These are phyloP conservation scores for Arxiozyma telluris DNA, from an alignment of 1,139 yeast genomes.

Conservation along the genomic window DNA sequence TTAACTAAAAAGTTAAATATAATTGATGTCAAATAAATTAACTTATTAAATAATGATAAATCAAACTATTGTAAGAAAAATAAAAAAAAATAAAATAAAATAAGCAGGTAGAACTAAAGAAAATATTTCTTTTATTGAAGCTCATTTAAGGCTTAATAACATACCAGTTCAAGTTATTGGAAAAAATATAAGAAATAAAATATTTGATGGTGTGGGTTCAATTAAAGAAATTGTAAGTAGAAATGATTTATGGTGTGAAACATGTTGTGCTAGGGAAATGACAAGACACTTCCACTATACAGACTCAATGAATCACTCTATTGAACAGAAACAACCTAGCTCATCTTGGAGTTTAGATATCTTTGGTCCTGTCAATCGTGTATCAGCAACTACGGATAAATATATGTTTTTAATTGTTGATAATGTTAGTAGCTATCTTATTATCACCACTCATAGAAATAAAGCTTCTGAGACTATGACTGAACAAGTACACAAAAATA, in stretches of 20 bases:
- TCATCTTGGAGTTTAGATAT: conserved; percentile 5
- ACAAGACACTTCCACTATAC: conserved; percentile 2
- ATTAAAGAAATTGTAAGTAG: not conserved
- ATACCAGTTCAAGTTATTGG: not conserved
- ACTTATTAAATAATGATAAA: not conserved
- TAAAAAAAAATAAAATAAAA: too few relatives aligned
- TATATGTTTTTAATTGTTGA: conserved; percentile 4
- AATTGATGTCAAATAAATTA: not conserved
- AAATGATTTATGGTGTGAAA: conserved; percentile 1
- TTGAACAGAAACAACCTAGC: not conserved
- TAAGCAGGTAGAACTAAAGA: not conserved
- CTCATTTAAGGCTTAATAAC: conserved; percentile 1
- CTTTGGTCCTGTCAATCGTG: not conserved
- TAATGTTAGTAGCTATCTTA: conserved; percentile 1
- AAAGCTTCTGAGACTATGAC: not conserved
- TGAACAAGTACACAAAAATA: not conserved
- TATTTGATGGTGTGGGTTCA: not conserved
- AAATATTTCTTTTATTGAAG: not conserved
- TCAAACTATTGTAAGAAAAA: too few relatives aligned
- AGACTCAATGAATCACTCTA: conserved; percentile 3
- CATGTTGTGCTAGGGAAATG: conserved; percentile 1
- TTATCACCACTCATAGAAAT: not conserved
- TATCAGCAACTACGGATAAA: not conserved
- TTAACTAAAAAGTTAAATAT: too few relatives aligned
- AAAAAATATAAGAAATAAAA: not conserved